These are phyloP conservation scores for Globisporangium nodosum DNA, from an alignment of 352 stramenopile genomes.

Conservation along the genomic window DNA sequence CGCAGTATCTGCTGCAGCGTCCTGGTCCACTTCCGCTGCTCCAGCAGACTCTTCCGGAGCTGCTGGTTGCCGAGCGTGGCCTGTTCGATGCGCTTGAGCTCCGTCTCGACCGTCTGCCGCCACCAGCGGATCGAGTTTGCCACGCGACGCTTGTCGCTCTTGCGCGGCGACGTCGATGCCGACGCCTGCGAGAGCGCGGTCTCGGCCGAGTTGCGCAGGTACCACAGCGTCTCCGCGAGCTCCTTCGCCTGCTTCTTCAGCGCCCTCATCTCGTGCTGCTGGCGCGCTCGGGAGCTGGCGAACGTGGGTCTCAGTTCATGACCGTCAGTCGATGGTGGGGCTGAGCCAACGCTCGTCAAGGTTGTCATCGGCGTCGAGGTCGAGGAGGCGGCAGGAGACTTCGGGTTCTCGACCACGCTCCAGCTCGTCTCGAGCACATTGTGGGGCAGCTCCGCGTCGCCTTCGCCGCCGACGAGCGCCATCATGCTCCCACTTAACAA, in stretches of 20 bases:
- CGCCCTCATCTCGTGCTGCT: background rate
- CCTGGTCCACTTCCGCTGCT: background rate
- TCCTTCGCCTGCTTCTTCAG: background rate
- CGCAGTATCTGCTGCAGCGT: background rate
- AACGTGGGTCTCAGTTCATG: background rate
- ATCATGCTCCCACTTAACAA: background rate
- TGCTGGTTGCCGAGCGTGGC: background rate
- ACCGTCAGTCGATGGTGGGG: no score
- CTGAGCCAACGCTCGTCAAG: no score
- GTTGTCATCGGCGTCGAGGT: no score
- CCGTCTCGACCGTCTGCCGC: background rate
- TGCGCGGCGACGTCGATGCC: background rate
- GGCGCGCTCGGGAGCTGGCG: background rate
- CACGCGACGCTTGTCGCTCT: background rate
- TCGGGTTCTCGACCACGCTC: no score
- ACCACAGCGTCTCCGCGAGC: background rate
- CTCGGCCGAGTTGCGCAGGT: background rate
- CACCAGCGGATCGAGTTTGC: background rate
- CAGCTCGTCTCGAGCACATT: no score
- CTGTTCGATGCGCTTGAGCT: background rate
- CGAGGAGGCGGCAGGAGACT: no score
- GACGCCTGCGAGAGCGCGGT: background rate
- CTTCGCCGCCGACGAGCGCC: background rate
- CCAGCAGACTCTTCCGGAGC: background rate
- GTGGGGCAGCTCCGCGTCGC: background rate